phyloP scores from a whole-genome alignment of 371 early-diverging fungal genomes.

The Dentiscutata heterogama region DNA sequence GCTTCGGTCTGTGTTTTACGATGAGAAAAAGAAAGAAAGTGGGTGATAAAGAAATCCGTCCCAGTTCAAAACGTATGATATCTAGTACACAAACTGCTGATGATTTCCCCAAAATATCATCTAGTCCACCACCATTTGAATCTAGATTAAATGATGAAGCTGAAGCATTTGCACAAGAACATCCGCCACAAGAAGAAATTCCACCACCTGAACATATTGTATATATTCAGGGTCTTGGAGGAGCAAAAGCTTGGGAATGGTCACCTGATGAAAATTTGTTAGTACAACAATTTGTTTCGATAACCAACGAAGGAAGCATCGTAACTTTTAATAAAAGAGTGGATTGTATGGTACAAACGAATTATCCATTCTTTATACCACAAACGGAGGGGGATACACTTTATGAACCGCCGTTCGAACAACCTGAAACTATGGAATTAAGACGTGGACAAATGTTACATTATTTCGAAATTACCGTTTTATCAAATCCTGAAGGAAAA shows the following conservation, averaged over 20 bases:
- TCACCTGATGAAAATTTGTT: not conserved
- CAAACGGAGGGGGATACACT: not conserved
- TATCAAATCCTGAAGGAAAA: conserved; percentile 51
- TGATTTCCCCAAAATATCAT: not conserved
- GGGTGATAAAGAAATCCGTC: too few relatives aligned
- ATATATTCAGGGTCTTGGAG: conserved; percentile 6
- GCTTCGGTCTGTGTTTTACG: too few relatives aligned
- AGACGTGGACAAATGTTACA: conserved; percentile 15
- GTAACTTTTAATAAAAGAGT: not conserved
- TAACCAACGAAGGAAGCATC: not conserved
- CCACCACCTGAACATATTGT: not conserved
- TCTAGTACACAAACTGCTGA: too few relatives aligned
- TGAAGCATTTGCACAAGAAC: not conserved
- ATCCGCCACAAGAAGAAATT: conserved; percentile 21
- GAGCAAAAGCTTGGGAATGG: conserved; percentile 20
- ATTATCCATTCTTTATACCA: conserved; percentile 38
- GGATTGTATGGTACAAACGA: conserved; percentile 11
- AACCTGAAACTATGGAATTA: not conserved
- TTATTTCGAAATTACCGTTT: conserved; percentile 38
- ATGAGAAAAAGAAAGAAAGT: too few relatives aligned
- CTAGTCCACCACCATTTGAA: not conserved
- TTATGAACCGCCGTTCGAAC: not conserved
- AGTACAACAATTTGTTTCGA: not conserved
- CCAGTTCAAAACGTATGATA: too few relatives aligned
- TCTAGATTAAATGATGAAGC: not conserved